Percentiles rank a stretch among this genome's conserved stretches.
Evolutionary conservation across 2,329 filamentous ascomycete species (phyloP).

Genomic region (Claviceps spartinae): DNA sequence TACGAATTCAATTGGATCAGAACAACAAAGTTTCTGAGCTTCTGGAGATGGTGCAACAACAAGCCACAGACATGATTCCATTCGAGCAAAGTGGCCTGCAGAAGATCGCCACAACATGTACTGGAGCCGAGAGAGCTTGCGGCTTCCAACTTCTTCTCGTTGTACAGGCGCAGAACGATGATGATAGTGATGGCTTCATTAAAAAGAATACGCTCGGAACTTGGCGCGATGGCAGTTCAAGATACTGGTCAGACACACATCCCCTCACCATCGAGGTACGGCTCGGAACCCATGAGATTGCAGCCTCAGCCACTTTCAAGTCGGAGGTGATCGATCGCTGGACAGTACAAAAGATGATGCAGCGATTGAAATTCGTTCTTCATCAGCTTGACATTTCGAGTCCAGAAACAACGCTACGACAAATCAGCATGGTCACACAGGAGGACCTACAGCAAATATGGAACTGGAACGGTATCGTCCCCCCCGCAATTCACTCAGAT

Average conservation of each 20-base stretch:
- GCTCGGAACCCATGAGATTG: no score
- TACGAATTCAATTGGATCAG: constrained; percentile 23
- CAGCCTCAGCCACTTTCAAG: background rate
- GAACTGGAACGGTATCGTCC: constrained; percentile 31
- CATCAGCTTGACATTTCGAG: background rate
- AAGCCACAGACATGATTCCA: constrained; percentile 8
- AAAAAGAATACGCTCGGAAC: background rate
- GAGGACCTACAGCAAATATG: constrained; percentile 32
- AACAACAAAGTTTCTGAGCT: constrained; percentile 3
- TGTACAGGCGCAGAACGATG: constrained; percentile 4
- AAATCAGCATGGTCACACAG: background rate
- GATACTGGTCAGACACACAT: background rate
- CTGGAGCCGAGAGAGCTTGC: constrained; percentile 9
- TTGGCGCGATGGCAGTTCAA: background rate
- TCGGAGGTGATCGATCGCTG: background rate
- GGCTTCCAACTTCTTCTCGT: constrained; percentile 17
- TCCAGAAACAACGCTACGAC: background rate
- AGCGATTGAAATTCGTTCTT: background rate
- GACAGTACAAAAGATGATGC: background rate
- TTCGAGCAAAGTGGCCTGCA: constrained; percentile 12
- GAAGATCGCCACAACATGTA: constrained; percentile 10
- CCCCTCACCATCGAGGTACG: background rate
- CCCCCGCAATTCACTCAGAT: constrained; percentile 25
- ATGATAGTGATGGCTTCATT: no score
- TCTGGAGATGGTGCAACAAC: constrained; percentile 7